Base-by-base conservation (phyloP, 345 rosid species). In the Adansonia digitata region DNA sequence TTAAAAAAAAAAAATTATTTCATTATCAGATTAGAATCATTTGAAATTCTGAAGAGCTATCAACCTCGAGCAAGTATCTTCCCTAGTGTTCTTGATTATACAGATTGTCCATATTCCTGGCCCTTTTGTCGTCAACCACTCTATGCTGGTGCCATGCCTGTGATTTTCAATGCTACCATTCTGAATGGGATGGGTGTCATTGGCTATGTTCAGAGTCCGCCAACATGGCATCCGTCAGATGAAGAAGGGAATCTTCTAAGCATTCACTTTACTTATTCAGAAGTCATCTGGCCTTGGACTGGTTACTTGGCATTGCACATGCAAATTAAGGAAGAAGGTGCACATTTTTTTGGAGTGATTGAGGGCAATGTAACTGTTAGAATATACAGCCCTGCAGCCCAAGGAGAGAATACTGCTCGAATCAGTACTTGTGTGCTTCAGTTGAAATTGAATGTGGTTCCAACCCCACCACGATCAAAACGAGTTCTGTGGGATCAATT, bases 301-400 rank as follows among this genome's bases (percentile, higher is more conserved):
- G 98, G 99, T 52, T 94, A 88, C 84, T 77, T 94, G 75, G 99
- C 99, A 67, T 74, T 94, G 80, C 91, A 94, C 90, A 91, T 94
- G 97, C 98, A 94, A 87, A 91, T 94, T 77, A 88, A 91, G 87
- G 98, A 94, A 83, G 98, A 94, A 86, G 98, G 98, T 79, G 86
- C 89, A 2, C 92, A 84, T 74, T 94, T 88, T 80, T 62, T 89
- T 46, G 98, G 98, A 62, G 88, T 84, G 81, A 92, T 94, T 69
- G 92, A 88, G 78, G 98, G 98, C 15, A 91, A 92, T 77, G 87
- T 94, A 40, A 94, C 89, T 67, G 79, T 91, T 76, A 88, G 56
- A 56, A 75, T 92, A 40, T 86, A 80, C 75, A 92, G 98, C 74
- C 98, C 98, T 86, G 81, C 98, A 49, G 88, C 85, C 74, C 88